Base-by-base conservation (phyloP, 2,329 filamentous ascomycete genomes). In the Claviceps monticola region DNA sequence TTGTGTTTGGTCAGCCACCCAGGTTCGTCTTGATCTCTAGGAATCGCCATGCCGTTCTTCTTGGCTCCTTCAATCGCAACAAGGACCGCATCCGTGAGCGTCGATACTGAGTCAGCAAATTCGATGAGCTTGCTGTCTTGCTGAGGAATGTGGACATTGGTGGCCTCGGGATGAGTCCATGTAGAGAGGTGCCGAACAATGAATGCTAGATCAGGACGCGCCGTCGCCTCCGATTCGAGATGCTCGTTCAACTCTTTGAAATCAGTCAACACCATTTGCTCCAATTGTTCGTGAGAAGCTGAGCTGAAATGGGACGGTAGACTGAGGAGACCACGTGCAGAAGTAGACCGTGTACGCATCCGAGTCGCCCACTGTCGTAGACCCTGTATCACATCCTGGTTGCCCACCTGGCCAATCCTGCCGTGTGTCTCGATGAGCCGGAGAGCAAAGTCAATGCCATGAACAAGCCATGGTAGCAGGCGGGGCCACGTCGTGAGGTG, bases 21-120 rank as follows among this genome's bases (percentile, higher is more conserved):
- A 16, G 61, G 54, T 43, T 68, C 64, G n/a, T 65, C 62, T n/a
- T 66, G 63, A 29, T 64, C 68, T 3, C 55, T 59, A 1, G 58
- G 60, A 43, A 67, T 60, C 2, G 71, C 70, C 11, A 71, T 66
- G 8, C 80, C 68, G 2, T 74, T 68, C 54, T 78, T 78, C 53
- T 80, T 78, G 46, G 85, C 75, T 56, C 83, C 80, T 64, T 96
- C 88, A 47, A 95, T 75, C 1, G 86, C 83, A 38, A 91, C 84
- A 2, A 96, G 79, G 29, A 91, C 78, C 48, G 80, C 79, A 65
- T 95, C 86, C 46, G 84, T 78, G n/a, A 85, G 71, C 1, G 68
- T 76, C 39, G 86, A 77, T 1, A 88, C 66, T 3, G 74, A 70
- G 14, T 74, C 67, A 43, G 81, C 77, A 45, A 89, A 76, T 0